Conservation (phyloP, 73 alveolate genomes). For the Paramecium primaurelia region DNA sequence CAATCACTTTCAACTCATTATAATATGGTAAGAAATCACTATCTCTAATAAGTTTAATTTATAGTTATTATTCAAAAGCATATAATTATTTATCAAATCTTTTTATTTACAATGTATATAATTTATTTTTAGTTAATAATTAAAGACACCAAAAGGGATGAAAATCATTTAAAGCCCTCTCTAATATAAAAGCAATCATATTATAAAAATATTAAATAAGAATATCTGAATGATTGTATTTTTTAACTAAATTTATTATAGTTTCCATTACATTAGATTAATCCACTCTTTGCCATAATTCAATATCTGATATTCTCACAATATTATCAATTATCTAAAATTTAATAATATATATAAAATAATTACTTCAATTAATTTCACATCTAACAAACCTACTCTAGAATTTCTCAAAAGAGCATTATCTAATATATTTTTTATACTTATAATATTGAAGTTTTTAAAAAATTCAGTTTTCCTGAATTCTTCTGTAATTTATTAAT, state of each 20-base stretch:
- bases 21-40: background rate
- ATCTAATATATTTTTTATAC: background rate
- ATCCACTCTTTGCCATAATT: background rate
- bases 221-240: background rate
- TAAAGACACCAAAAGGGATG: conserved; percentile 33
- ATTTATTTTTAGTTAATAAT: background rate
- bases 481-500: background rate
- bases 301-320: background rate
- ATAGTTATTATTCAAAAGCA: background rate
- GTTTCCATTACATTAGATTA: background rate
- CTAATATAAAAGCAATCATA: background rate
- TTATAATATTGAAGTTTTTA: background rate
- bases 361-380: background rate
- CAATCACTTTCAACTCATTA: background rate
- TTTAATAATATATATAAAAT: background rate
- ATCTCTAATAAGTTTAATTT: background rate
- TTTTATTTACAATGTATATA: background rate
- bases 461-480: background rate
- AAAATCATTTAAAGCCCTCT: conserved; percentile 40
- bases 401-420: background rate
- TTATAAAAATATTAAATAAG: background rate
- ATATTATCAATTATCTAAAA: conserved; percentile 18
- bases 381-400: background rate
- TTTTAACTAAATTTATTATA: background rate
- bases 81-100: background rate